These are phyloP conservation scores for Rhamnella rubrinervis DNA, from an alignment of 331 rosid species.

Conservation along the genomic window DNA sequence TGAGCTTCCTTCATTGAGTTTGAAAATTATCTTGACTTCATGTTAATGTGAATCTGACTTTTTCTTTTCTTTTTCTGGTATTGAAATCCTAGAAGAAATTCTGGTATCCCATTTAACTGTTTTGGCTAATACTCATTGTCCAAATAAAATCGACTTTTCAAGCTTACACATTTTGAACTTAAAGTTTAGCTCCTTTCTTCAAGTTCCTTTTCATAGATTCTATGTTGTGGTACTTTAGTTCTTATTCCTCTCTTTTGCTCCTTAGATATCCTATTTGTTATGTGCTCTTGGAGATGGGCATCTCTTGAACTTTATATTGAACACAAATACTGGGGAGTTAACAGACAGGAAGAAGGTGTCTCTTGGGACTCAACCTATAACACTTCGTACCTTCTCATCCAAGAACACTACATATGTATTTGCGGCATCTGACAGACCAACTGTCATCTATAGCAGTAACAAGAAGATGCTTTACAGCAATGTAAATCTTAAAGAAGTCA, in stretches of 20 bases:
- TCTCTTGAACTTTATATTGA: constrained; percentile 75
- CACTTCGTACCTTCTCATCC: constrained; percentile 86
- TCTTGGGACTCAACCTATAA: constrained; percentile 93
- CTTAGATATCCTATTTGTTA: constrained; percentile 73
- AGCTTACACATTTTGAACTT: too few relatives aligned
- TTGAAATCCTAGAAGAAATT: not conserved
- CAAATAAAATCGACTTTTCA: too few relatives aligned
- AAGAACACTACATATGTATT: constrained; percentile 89
- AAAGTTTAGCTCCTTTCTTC: not conserved
- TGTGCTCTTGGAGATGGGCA: constrained; percentile 98
- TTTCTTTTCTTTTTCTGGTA: not conserved
- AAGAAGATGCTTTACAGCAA: constrained; percentile 86
- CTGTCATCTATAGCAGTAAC: constrained; percentile 92
- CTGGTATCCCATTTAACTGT: not conserved
- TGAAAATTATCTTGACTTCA: not conserved
- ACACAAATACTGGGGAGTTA: constrained; percentile 70
- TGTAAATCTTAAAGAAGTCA: constrained; percentile 92
- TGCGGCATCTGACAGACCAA: constrained; percentile 94
- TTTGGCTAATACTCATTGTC: not conserved
- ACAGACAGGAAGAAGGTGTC: constrained; percentile 91
- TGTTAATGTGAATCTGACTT: not conserved
- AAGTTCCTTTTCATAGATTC: not conserved
- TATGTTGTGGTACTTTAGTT: not conserved
- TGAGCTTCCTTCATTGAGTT: constrained; percentile 12
- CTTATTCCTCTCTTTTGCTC: not conserved